These are phyloP conservation scores for Nigrospora sphaerica DNA, from an alignment of 2,329 filamentous ascomycete genomes.

Conservation along the genomic window DNA sequence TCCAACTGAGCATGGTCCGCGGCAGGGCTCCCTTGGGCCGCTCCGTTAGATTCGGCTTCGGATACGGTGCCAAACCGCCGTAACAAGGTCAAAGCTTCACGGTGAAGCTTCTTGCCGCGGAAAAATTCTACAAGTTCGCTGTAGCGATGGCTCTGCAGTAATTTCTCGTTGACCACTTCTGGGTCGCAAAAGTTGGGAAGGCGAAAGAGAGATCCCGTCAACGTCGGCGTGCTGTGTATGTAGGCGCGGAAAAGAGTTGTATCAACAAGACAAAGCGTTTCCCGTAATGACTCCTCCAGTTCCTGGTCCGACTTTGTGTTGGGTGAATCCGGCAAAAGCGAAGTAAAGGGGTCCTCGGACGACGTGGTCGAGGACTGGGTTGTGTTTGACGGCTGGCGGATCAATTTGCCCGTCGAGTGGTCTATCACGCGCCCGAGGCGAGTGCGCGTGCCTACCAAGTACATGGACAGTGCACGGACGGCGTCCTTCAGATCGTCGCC, in stretches of 20 bases:
- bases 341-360: constrained; percentile 23
- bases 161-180: constrained; percentile 85
- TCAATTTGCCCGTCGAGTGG: constrained; percentile 55
- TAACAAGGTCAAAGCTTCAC: constrained; percentile 75
- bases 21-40: constrained; percentile 15
- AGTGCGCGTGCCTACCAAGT: constrained; percentile 77
- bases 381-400: constrained; percentile 46
- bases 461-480: constrained; percentile 76
- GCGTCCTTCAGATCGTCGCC: constrained; percentile 80
- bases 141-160: constrained; percentile 83
- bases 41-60: constrained; percentile 26
- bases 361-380: constrained; percentile 35
- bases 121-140: constrained; percentile 96
- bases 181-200: constrained; percentile 97
- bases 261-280: constrained; percentile 79
- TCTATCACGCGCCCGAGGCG: constrained; percentile 56
- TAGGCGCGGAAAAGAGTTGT: constrained; percentile 91
- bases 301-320: constrained; percentile 45
- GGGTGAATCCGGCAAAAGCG: constrained; percentile 31
- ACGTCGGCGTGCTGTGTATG: constrained; percentile 81
- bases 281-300: constrained; percentile 63
- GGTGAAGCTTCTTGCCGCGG: constrained; percentile 88
- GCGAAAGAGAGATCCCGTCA: constrained; percentile 86
- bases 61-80: constrained; percentile 60
- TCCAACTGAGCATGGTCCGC: constrained; percentile 7